phyloP scores from a whole-genome alignment of 2,329 filamentous ascomycete species.

The Monosporascus sp. region DNA sequence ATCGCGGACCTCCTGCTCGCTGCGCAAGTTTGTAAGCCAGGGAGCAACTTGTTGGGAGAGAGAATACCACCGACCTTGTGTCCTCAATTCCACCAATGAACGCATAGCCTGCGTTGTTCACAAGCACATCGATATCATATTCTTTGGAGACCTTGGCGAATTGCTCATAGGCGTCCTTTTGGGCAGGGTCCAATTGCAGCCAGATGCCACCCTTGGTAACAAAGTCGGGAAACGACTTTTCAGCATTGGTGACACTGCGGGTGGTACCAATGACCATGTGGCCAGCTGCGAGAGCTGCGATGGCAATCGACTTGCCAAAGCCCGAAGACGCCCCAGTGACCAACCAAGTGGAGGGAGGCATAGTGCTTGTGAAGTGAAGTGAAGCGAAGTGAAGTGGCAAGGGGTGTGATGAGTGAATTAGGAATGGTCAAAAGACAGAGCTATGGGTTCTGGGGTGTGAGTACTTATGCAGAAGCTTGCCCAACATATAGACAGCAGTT shows the following conservation, averaged over 20 bases:
- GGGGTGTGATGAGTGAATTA: too few relatives aligned
- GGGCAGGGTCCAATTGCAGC: conserved; percentile 20
- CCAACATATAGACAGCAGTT: too few relatives aligned
- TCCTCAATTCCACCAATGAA: conserved; percentile 24
- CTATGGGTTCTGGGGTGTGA: too few relatives aligned
- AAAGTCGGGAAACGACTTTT: conserved; percentile 13
- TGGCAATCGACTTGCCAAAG: conserved; percentile 32
- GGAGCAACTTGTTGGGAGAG: background rate
- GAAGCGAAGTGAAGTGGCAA: too few relatives aligned
- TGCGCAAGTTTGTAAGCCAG: background rate
- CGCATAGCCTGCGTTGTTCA: conserved; percentile 22
- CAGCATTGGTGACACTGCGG: conserved; percentile 21
- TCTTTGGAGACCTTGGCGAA: conserved; percentile 13
- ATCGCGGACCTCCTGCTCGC: conserved; percentile 29
- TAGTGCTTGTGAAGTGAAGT: too few relatives aligned
- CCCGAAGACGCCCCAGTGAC: conserved; percentile 38
- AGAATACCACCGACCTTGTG: conserved; percentile 12
- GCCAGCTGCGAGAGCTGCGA: conserved; percentile 30
- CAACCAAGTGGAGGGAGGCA: conserved; percentile 19
- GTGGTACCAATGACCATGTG: conserved; percentile 38
- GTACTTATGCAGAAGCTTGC: too few relatives aligned
- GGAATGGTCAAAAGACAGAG: too few relatives aligned
- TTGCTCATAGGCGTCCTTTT: conserved; percentile 13
- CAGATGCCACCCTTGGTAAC: conserved; percentile 17
- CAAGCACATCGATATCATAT: conserved; percentile 6